These are phyloP conservation scores for Sonneratia caseolaris DNA, from an alignment of 345 rosid genomes.

Conservation along the genomic window DNA sequence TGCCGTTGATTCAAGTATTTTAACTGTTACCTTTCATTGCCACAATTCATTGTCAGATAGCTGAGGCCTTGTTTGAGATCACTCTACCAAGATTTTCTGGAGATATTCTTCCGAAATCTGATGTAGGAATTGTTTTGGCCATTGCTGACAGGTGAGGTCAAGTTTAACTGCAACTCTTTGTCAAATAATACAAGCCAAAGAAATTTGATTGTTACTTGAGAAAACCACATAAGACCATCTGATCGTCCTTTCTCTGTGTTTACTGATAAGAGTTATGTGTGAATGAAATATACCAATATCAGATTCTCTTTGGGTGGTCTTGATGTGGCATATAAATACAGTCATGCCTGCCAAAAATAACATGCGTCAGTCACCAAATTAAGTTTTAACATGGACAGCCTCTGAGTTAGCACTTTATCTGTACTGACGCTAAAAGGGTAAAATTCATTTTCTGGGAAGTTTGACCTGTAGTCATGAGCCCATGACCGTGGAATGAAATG, in stretches of 20 bases:
- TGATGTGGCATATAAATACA: too few relatives aligned
- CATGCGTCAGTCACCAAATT: neutral
- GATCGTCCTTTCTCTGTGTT: neutral
- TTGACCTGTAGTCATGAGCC: too few relatives aligned
- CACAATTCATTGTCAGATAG: conserved; percentile 36
- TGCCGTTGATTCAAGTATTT: neutral
- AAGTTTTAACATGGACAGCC: neutral
- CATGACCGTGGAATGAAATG: too few relatives aligned
- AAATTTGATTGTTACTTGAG: neutral
- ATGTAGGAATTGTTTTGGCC: conserved; percentile 78
- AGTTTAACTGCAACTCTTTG: neutral
- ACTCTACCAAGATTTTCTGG: conserved; percentile 87
- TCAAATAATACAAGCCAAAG: neutral
- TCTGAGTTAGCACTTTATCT: too few relatives aligned
- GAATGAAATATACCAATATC: too few relatives aligned
- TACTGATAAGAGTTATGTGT: neutral
- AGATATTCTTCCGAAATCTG: conserved; percentile 73
- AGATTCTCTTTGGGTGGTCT: too few relatives aligned
- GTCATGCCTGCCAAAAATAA: neutral
- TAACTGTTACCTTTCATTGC: neutral
- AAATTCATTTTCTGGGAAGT: too few relatives aligned
- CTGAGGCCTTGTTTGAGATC: conserved; percentile 84
- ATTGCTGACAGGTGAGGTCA: conserved; percentile 72
- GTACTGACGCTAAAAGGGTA: too few relatives aligned
- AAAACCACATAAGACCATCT: neutral